Base-by-base conservation (phyloP, 305 asterid genomes). In the Solanum hybrid region DNA sequence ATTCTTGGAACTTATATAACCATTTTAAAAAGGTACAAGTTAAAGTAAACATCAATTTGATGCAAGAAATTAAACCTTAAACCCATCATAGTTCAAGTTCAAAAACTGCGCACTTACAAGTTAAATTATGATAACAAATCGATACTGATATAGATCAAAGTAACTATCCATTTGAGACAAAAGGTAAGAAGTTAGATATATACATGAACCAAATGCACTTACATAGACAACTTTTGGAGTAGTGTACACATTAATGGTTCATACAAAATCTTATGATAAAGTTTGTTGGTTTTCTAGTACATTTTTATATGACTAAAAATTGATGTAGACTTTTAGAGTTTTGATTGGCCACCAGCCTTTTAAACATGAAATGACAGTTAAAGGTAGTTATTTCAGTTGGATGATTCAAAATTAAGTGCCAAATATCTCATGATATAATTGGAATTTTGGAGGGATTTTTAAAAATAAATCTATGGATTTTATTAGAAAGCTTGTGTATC, bases 381-480 rank as follows among this genome's bases (percentile, higher is more conserved):
- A 85, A 89, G 91, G 40, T 88, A 86, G 93, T 92, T 91, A 91
- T 90, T 91, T 89, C 85, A 11, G 90, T 85, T 89, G 66, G 73
- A 22, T 91, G 88, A 91, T 91, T 91, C 34, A 51, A 76, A 89
- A 86, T 94, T 91, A 89, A 82, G 91, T 85, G 90, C 89, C 92
- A 92, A 94, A 94, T 92, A 64, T 92, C 60, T 91, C 92, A 51
- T 84, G 77, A 42, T 29, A 34, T 86, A 88, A 72, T 89, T 37
- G 72, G 66, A 71, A 87, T 5, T 89, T 76, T 71, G 37, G 79
- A 84, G 31, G 1, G 32, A 10, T 10, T 72, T 26, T 22, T 0
- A 38, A 38, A 0, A 34, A 27, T 22, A 73, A 64, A 56, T 3
- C 24, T 71, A 13, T 31, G 71, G 71, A 17, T 80, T 89, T 84